phyloP scores from a whole-genome alignment of 2,329 filamentous ascomycete genomes.

The Diaporthe destruens region DNA sequence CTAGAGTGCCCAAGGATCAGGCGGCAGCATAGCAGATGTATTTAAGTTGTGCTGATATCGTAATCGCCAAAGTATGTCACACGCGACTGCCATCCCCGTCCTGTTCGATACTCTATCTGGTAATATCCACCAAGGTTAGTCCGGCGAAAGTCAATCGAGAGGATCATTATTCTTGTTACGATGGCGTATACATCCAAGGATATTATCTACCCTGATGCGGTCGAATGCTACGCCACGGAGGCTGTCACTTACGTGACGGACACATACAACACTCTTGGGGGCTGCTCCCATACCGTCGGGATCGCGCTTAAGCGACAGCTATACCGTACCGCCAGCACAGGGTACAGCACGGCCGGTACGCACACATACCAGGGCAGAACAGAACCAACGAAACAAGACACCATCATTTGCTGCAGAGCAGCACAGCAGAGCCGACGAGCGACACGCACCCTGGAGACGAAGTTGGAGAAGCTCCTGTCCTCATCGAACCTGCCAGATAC shows the following conservation, averaged over 20 bases:
- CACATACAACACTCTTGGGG: not conserved
- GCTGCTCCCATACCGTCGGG: not conserved
- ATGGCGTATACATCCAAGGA: not conserved
- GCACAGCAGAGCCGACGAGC: no score
- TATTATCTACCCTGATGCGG: not conserved
- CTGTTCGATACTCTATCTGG: not conserved
- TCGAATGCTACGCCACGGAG: not conserved
- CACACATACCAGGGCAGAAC: no score
- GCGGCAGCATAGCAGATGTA: not conserved
- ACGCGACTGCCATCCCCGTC: no score
- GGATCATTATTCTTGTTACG: not conserved
- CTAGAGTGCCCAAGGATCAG: not conserved
- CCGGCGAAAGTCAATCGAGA: not conserved
- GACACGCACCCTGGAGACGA: no score
- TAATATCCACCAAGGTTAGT: not conserved
- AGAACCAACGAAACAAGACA: no score
- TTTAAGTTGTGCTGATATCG: not conserved
- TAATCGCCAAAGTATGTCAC: not conserved
- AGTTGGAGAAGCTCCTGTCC: no score
- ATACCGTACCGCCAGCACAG: no score
- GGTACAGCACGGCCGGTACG: no score
- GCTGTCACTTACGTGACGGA: not conserved
- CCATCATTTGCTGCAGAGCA: no score
- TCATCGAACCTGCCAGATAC: no score
- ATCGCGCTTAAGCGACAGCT: no score